phyloP scores from a whole-genome alignment of 371 early-diverging fungal species.

The Mortierella sp. region DNA sequence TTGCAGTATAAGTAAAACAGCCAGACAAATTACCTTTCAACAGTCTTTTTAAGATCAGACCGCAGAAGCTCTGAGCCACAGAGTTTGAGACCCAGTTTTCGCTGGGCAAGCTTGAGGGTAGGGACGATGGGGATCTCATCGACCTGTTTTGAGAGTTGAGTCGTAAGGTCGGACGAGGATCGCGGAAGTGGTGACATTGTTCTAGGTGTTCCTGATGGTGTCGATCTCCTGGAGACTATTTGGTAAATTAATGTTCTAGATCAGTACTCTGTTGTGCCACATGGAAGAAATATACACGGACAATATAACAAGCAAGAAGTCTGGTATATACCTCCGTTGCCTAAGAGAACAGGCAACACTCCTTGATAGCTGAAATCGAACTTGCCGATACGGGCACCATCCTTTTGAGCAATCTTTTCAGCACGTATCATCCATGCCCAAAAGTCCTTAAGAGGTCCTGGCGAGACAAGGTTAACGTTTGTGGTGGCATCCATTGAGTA shows the following conservation, averaged over 20 bases:
- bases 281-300: not conserved
- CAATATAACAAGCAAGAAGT: not conserved
- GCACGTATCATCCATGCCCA: slow-evolving; percentile 86
- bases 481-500: slow-evolving; percentile 81
- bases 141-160: slow-evolving; percentile 37
- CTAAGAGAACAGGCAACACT: slow-evolving; percentile 70
- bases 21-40: slow-evolving; percentile 63
- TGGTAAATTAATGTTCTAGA: not conserved
- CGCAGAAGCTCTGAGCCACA: slow-evolving; percentile 83
- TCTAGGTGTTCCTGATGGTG: slow-evolving; percentile 61
- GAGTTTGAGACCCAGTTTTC: slow-evolving; percentile 76
- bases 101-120: slow-evolving; percentile 68
- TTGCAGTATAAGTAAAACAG: not conserved
- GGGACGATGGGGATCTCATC: slow-evolving; percentile 66
- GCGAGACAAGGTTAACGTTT: slow-evolving; percentile 47
- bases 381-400: slow-evolving; percentile 65
- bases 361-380: slow-evolving; percentile 82
- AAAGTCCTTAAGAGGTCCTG: slow-evolving; percentile 63
- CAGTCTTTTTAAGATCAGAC: slow-evolving; percentile 73
- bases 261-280: not conserved
- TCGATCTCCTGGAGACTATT: slow-evolving; percentile 59
- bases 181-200: slow-evolving; percentile 52
- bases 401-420: slow-evolving; percentile 67
- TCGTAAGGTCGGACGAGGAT: slow-evolving; percentile 36
- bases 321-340: slow-evolving; percentile 39